These are phyloP conservation scores for Colletotrichum cereale DNA, from an alignment of 2,329 filamentous ascomycete genomes.

Conservation along the genomic window DNA sequence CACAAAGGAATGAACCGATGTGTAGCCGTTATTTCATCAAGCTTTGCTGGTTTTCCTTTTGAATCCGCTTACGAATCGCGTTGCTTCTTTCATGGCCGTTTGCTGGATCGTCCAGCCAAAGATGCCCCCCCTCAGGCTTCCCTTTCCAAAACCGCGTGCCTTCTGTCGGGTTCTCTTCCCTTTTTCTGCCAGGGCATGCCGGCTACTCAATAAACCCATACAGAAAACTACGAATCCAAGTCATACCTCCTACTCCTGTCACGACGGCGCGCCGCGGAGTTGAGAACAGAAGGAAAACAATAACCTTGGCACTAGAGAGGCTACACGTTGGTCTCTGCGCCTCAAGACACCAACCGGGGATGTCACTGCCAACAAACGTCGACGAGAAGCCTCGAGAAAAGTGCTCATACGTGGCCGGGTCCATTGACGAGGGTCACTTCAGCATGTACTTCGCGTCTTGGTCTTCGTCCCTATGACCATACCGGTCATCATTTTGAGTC, in stretches of 20 bases:
- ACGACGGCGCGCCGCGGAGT: neutral
- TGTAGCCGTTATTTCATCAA: neutral
- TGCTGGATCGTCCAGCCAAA: neutral
- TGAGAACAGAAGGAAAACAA: neutral
- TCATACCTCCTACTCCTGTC: neutral
- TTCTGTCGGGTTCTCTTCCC: neutral
- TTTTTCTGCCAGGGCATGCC: neutral
- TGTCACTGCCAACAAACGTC: neutral
- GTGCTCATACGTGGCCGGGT: neutral
- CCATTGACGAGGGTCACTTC: neutral
- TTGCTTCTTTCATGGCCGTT: neutral
- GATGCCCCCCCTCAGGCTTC: neutral
- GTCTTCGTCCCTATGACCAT: neutral
- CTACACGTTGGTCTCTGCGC: neutral
- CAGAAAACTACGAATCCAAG: neutral
- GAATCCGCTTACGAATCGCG: neutral
- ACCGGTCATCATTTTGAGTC: neutral
- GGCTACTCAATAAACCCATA: neutral
- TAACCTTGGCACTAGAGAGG: neutral
- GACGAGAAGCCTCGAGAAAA: neutral
- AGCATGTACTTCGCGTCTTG: too few species aligned
- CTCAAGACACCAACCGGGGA: neutral
- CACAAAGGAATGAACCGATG: neutral
- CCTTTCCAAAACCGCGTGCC: neutral
- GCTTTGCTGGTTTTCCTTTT: neutral